These are phyloP conservation scores for Didymella keratinophila DNA, from an alignment of 2,329 filamentous ascomycete species.

Conservation along the genomic window DNA sequence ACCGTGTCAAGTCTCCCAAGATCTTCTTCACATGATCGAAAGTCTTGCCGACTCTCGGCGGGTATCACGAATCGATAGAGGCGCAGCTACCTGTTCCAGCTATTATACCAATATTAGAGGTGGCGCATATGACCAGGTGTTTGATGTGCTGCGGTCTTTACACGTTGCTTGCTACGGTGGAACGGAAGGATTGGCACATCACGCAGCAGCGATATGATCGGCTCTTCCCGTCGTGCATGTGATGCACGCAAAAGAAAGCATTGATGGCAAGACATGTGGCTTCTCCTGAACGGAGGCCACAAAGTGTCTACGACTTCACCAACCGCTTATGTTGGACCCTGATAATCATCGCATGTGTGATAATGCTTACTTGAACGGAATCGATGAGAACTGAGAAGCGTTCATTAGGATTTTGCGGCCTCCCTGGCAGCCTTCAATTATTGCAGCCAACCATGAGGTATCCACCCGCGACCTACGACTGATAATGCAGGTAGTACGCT, in stretches of 20 bases:
- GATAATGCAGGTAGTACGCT: slow-evolving; percentile 1
- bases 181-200: background rate
- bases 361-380: background rate
- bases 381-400: background rate
- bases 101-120: background rate
- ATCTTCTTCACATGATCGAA: slow-evolving; percentile 5
- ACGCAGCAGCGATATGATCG: background rate
- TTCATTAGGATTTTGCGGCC: background rate
- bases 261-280: background rate
- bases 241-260: background rate
- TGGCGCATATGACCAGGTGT: slow-evolving; percentile 6
- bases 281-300: background rate
- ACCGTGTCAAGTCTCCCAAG: slow-evolving; percentile 4
- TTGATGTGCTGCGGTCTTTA: background rate
- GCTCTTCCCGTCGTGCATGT: background rate
- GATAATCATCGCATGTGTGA: background rate
- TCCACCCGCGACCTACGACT: background rate
- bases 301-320: background rate
- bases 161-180: background rate
- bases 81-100: slow-evolving; percentile 20
- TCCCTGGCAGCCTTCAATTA: background rate
- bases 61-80: slow-evolving; percentile 25
- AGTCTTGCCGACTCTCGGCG: slow-evolving; percentile 12
- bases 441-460: slow-evolving; percentile 2
- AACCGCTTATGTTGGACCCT: background rate